Percentiles rank a stretch among this genome's conserved stretches.
phyloP scores from a whole-genome alignment of 73 alveolate species.

The Effrenium voratum region DNA sequence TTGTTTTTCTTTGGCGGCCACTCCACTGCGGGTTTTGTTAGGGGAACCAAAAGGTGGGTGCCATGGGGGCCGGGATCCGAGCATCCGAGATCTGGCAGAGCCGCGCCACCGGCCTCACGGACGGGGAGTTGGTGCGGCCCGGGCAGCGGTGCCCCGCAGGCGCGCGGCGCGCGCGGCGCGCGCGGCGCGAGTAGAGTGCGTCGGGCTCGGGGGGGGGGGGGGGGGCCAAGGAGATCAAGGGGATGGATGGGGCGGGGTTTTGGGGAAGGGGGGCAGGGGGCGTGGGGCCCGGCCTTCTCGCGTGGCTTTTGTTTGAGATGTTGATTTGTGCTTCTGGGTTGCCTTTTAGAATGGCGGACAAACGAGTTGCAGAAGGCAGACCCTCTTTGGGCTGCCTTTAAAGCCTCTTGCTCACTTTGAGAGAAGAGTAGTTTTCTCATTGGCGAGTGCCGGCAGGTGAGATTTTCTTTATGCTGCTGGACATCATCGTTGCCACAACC shows the following conservation, averaged over 20 bases:
- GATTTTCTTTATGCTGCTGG: conserved; percentile 73
- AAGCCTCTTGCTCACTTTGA: too few relatives aligned
- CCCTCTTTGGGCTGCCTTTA: too few relatives aligned
- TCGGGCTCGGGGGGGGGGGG: not conserved
- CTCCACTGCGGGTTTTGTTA: too few relatives aligned
- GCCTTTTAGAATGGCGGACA: too few relatives aligned
- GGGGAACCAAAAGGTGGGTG: too few relatives aligned
- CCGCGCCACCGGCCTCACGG: conserved; percentile 62
- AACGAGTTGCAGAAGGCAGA: too few relatives aligned
- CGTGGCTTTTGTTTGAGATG: too few relatives aligned
- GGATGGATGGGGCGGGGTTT: not conserved
- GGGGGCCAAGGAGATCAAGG: not conserved
- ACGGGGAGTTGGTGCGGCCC: not conserved
- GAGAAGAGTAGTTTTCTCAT: too few relatives aligned
- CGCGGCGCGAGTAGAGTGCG: too few relatives aligned
- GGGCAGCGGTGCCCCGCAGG: conserved; percentile 81
- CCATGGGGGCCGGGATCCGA: too few relatives aligned
- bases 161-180: not conserved
- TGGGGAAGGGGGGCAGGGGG: not conserved
- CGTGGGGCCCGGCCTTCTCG: not conserved
- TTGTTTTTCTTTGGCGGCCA: too few relatives aligned
- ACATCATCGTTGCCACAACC: conserved; percentile 37
- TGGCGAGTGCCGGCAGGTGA: conserved; percentile 67
- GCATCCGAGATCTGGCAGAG: conserved; percentile 74
- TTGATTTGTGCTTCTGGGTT: too few relatives aligned